Evolutionary conservation across 164 flowering plant genomes (phyloP).

Genomic region (Vitis cinerea): DNA sequence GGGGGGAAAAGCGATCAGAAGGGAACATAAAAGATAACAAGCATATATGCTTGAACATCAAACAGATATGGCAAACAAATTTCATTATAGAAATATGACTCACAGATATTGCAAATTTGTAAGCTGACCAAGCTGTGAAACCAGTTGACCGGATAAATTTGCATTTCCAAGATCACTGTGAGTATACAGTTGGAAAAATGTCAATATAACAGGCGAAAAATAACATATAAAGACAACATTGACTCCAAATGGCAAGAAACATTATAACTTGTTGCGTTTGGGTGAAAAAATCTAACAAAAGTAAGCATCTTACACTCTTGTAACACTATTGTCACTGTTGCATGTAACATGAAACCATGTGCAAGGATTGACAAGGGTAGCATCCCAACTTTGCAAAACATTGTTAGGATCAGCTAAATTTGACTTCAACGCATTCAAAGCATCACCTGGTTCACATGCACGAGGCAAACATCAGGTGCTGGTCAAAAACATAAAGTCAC

Average conservation of each 20-base stretch:
- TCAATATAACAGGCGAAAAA: background rate
- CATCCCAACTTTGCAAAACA: conserved; percentile 70
- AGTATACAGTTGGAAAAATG: background rate
- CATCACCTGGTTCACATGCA: conserved; percentile 45
- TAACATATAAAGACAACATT: background rate
- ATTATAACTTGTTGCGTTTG: background rate
- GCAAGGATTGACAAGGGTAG: conserved; percentile 66
- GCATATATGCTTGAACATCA: background rate
- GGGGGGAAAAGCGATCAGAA: background rate
- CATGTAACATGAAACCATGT: conserved; percentile 71
- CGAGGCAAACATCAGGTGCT: background rate
- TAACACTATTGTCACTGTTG: conserved; percentile 50
- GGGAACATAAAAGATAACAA: background rate
- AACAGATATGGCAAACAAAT: background rate
- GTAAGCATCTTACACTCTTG: conserved; percentile 48
- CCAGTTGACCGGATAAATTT: conserved; percentile 41
- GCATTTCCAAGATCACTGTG: conserved; percentile 54
- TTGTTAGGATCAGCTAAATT: conserved; percentile 54
- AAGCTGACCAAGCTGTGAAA: conserved; percentile 45
- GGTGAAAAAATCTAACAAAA: background rate
- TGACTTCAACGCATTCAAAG: conserved; percentile 51
- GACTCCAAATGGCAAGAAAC: background rate
- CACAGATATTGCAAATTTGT: conserved; percentile 33
- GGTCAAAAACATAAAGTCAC: background rate
- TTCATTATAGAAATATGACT: conserved; percentile 12